These are phyloP conservation scores for Medicago truncatula DNA, from an alignment of 306 rosid genomes.

Conservation along the genomic window MtrunA17r5.0-ANR NC_053046.1:5734501-5735000, in stretches of 20 bases:
- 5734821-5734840: background rate
- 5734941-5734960: background rate
- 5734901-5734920: background rate
- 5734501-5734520: slow-evolving; percentile 71
- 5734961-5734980: background rate
- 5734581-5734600: slow-evolving; percentile 39
- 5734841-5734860: background rate
- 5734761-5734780: background rate
- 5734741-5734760: background rate
- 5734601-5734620: slow-evolving; percentile 34
- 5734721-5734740: background rate
- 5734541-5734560: slow-evolving; percentile 71
- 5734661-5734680: slow-evolving; percentile 31
- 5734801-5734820: background rate
- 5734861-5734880: no score
- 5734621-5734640: slow-evolving; percentile 34
- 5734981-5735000: no score
- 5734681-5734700: background rate
- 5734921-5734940: background rate
- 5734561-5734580: slow-evolving; percentile 50
- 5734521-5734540: slow-evolving; percentile 68
- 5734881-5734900: no score
- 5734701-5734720: background rate
- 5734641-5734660: background rate
- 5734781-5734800: background rate